Evolutionary conservation across 1,284 basidiomycete genomes (phyloP), one percentile per base, ranked within the genome.

Genomic region (Fistulinella staudtii): DNA sequence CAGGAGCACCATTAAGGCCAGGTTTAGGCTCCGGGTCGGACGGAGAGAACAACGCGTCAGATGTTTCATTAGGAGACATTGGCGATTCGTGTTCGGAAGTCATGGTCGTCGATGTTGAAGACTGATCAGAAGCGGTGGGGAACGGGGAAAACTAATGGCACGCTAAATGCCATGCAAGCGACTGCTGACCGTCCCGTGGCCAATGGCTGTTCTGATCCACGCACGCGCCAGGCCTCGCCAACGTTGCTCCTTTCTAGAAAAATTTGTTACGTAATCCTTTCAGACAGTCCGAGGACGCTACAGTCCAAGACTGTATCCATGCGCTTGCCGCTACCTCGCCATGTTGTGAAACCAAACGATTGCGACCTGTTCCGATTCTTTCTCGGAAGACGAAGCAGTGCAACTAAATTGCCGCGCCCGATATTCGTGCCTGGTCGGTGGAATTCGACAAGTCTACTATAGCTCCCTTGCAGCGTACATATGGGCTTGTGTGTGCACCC

Each of bases 1-100:
- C 69, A 21, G 69, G 71, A 34, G 58, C 44, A 21, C 69, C 71
- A 39, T 65, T 45, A 4, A 73, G 29, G 30, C 69, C 69, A 20
- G 69, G 69, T 40, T 54, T 55, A 6, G 69, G 68, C 37, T 66
- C 65, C 36, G 53, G 43, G 9, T 60, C n/a, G n/a, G n/a, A n/a
- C n/a, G n/a, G n/a, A n/a, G n/a, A n/a, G n/a, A n/a, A n/a, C n/a
- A n/a, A n/a, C n/a, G n/a, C n/a, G n/a, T n/a, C n/a, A n/a, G n/a
- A n/a, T n/a, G n/a, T 61, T 21, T 70, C 71, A 15, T 53, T 49
- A 5, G 64, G 66, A 3, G 68, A 70, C 7, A 54, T 56, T 2
- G 51, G 54, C 2, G 50, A 58, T 13, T 50, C 50, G 0, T 47
- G 40, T 28, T 55, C 53, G 8, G 56, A 55, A 29, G 42, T 17